Conservation (phyloP, 305 asterid genomes). For the Fraxinus nigra region DNA sequence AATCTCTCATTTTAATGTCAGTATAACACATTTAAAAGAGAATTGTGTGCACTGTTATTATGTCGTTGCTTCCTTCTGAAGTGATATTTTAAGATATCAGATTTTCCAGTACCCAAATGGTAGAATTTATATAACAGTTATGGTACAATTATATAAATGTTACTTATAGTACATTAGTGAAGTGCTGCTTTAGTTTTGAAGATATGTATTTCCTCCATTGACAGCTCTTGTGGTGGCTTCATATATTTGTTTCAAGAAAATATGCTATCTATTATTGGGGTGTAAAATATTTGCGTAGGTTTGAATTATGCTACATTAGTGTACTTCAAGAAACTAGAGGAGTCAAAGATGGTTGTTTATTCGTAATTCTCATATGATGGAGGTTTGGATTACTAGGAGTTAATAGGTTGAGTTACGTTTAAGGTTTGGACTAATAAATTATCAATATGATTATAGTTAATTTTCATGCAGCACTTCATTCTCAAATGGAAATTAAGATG, state of each 20-base stretch:
- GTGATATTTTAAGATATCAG: neutral
- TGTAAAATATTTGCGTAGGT: neutral
- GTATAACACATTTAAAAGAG: neutral
- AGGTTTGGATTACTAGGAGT: neutral
- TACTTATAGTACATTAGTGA: neutral
- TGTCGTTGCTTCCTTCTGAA: neutral
- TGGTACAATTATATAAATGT: neutral
- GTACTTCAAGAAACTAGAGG: neutral
- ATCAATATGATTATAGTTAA: neutral
- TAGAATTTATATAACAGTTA: neutral
- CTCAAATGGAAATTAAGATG: neutral
- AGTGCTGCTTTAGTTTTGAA: neutral
- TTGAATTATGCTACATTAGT: neutral
- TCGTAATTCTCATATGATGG: neutral
- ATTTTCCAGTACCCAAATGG: neutral
- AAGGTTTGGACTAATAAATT: neutral
- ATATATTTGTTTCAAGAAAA: neutral
- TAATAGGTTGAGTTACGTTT: neutral
- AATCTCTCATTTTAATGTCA: neutral
- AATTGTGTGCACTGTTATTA: neutral
- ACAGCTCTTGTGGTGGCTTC: neutral
- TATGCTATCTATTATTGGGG: neutral
- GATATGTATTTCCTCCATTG: neutral
- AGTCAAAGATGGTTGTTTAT: neutral
- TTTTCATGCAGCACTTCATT: neutral